These are phyloP conservation scores for Saprolegnia diclina DNA, from an alignment of 352 stramenopile species.

Conservation along the genomic window DNA sequence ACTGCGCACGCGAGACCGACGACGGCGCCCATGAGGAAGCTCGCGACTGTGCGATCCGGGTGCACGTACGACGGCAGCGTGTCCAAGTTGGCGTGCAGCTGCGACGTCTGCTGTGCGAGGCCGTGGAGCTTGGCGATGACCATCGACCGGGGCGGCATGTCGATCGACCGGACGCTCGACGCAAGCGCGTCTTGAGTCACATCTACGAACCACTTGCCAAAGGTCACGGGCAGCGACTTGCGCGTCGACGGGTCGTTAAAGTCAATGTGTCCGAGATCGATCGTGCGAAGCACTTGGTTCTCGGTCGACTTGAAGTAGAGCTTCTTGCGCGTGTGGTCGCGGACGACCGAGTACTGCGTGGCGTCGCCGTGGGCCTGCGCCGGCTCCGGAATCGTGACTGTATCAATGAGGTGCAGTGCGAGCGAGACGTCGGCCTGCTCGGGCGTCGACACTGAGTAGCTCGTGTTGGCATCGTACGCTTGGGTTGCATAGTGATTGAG, in stretches of 20 bases:
- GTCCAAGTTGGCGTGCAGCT: not conserved
- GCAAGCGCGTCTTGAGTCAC: conserved; percentile 43
- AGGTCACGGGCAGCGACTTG: conserved; percentile 52
- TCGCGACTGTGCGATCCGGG: not conserved
- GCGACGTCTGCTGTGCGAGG: not conserved
- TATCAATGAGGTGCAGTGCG: conserved; percentile 55
- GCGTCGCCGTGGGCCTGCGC: conserved; percentile 33
- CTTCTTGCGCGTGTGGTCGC: conserved; percentile 52
- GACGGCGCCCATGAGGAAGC: conserved; percentile 11
- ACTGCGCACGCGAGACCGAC: conserved; percentile 7
- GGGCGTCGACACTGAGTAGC: conserved; percentile 42
- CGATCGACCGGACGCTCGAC: conserved; percentile 31
- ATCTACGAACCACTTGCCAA: conserved; percentile 61
- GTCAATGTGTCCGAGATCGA: conserved; percentile 54
- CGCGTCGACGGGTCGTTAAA: conserved; percentile 41
- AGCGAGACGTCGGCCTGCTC: conserved; percentile 51
- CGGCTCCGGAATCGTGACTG: conserved; percentile 40
- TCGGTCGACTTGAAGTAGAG: conserved; percentile 64
- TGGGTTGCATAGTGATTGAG: conserved; percentile 1
- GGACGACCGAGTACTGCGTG: conserved; percentile 62
- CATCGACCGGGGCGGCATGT: conserved; percentile 41
- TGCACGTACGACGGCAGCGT: not conserved
- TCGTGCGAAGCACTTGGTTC: conserved; percentile 53
- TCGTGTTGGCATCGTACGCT: conserved; percentile 6
- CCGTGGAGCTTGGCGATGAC: conserved; percentile 27